Evolutionary conservation across 2,329 filamentous ascomycete species (phyloP), one percentile per base, ranked within the genome.

Genomic region (Curvularia lunata): DNA sequence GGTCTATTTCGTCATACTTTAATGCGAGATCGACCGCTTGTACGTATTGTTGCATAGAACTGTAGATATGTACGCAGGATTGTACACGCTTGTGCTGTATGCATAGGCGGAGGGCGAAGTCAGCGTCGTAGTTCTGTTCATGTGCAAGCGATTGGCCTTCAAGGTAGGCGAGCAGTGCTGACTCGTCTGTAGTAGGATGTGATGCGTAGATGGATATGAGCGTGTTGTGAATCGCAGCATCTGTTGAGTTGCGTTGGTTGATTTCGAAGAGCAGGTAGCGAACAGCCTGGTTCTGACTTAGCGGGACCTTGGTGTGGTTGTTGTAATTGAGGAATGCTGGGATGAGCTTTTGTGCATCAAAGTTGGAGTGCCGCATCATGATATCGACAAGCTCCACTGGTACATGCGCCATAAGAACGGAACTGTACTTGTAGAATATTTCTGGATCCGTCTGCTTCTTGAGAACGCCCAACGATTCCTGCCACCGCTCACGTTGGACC

Each of bases 21-120:
- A 99, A 83, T 0, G 95, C 95, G 4, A 99, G 85, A 71, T 97
- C 91, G 4, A 99, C 95, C 1, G 94, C 94, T 76, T 96, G 91
- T 18, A 91, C 85, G 73, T 96, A 97, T 75, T 98, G 92, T 0
- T 90, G 90, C 94, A 99, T 99, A 60, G 89, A 91, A 54, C 91
- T 96, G 81, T 98, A 99, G 62, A 99, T 97, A 76, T 98, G 93
- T 5, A 98, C 94, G 72, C 93, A 97, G 13, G 92, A 96, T 62
- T 97, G 88, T 1, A 97, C 93, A 43, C 95, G 90, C 66, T 93
- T 88, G 78, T 99, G 88, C 69, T 97, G 91, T 64, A 99, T 98
- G 78, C 95, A 99, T 12, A 98, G 85, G 12, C 95, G 90, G 28
- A 99, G 87, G 1, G 95, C 95, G 77, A 99, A 99, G 76, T 99